Percentiles rank a stretch among this genome's conserved stretches.
phyloP scores from a whole-genome alignment of 805 yeast genomes.

The Dipodascus albidus region DNA sequence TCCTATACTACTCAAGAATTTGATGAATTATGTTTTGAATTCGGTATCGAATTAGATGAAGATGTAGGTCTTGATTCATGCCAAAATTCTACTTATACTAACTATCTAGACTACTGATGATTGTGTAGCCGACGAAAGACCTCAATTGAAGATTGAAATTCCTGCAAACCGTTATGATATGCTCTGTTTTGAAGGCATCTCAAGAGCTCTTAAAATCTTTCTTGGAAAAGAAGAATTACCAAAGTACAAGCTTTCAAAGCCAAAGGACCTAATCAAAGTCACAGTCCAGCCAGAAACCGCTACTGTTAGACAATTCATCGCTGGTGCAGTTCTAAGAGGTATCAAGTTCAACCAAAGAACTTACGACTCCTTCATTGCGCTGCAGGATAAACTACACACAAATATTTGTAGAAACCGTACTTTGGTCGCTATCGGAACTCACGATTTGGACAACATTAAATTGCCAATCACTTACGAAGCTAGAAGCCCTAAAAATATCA shows the following conservation, averaged over 20 bases:
- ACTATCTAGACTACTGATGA: conserved; percentile 50
- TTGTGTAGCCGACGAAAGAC: conserved; percentile 84
- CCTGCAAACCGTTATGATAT: conserved; percentile 98
- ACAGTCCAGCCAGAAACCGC: conserved; percentile 67
- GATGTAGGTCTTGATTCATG: no score
- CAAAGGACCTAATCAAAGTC: conserved; percentile 49
- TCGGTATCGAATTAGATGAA: conserved; percentile 96
- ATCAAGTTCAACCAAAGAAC: conserved; percentile 71
- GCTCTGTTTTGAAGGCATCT: conserved; percentile 96
- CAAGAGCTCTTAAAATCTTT: conserved; percentile 87
- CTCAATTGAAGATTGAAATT: conserved; percentile 93
- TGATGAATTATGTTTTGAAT: conserved; percentile 94
- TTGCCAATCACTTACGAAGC: conserved; percentile 82
- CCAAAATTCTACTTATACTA: no score
- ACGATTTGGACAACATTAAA: conserved; percentile 69
- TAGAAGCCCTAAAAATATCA: conserved; percentile 62
- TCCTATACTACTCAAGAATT: conserved; percentile 70
- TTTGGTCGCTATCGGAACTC: conserved; percentile 97
- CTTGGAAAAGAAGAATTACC: conserved; percentile 62
- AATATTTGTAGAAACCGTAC: conserved; percentile 96
- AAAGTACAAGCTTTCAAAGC: conserved; percentile 47
- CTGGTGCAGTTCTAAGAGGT: conserved; percentile 86
- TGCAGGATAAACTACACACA: conserved; percentile 92
- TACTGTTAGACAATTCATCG: conserved; percentile 80
- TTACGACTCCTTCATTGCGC: conserved; percentile 87